Conservation (phyloP, 352 stramenopile genomes). For the Pythium guiyangense region DNA sequence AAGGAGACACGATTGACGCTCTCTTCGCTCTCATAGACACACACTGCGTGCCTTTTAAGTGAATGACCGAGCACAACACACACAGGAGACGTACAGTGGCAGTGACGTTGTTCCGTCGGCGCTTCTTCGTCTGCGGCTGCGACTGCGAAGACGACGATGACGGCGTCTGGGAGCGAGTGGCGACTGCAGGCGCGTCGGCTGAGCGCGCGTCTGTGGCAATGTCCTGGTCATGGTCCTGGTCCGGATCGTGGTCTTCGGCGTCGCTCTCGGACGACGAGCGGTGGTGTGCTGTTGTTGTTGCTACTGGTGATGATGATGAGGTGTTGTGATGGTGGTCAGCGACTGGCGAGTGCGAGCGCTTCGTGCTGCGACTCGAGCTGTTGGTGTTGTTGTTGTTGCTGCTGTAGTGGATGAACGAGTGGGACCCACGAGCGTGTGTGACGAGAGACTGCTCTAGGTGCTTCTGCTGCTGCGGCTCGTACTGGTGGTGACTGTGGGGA, state of each 20-base stretch:
- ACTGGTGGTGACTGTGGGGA: no score
- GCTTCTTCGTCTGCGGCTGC: slow-evolving; percentile 4
- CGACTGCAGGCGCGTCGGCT: not conserved
- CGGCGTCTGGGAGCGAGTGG: not conserved
- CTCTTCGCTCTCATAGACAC: no score
- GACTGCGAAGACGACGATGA: not conserved
- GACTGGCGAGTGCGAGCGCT: not conserved
- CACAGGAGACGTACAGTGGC: not conserved
- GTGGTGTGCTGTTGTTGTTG: no score
- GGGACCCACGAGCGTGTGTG: not conserved
- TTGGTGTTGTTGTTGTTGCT: not conserved
- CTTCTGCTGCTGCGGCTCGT: not conserved
- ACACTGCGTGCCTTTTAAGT: not conserved
- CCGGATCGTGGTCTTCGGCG: not conserved
- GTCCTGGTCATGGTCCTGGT: not conserved
- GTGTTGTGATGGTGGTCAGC: not conserved
- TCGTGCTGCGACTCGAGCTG: not conserved
- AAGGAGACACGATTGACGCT: no score
- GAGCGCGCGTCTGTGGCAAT: not conserved
- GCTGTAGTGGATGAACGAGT: not conserved
- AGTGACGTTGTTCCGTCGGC: slow-evolving; percentile 8
- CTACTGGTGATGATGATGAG: no score
- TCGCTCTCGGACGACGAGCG: no score
- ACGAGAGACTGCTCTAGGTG: not conserved
- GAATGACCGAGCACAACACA: no score